Evolutionary conservation across 2,329 filamentous ascomycete species (phyloP), one percentile per base, ranked within the genome.

Genomic region (Penicillium sp.): DNA sequence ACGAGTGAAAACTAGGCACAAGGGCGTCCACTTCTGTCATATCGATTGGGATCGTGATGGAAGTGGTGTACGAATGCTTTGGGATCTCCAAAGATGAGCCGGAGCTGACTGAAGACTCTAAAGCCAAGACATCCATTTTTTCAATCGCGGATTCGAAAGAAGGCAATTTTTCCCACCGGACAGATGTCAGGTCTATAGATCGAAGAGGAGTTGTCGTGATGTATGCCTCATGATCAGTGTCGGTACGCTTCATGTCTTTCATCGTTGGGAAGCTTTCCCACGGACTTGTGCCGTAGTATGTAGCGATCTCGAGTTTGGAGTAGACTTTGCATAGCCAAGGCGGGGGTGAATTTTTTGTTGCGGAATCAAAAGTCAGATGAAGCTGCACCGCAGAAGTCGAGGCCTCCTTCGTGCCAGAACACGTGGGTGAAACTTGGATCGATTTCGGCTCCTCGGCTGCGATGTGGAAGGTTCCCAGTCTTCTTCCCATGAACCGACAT

Each of bases 1-100:
- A 57, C 10, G 55, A 57, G 40, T 57, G 55, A 22, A 57, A 57
- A 4, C 49, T 57, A 4, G 55, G 55, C 33, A 57, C 24, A 14
- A 39, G 50, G 24, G 37, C 33, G 19, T 53, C 35, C 40, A 47
- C 41, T 4, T 31, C 41, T 6, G 49, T 49, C 7, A 57, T 6
- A 33, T 31, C 35, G 41, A 57, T 27, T 2, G 55, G 49, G 22
- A 53, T 33, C 2, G 55, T 57, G 33, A 57, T 49, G 7, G 47
- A 52, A 14, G 40, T 49, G 14, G 41, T 46, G 13, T 53, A 57
- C 6, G 46, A 46, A 41, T 22, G 50, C 22, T 40, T 33, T 2
- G 36, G 5, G 39, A 53, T 10, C 41, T 36, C 49, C 33, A 35
- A 31, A 31, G 49, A 57, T 33, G n/a, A 35, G 31, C 44, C 33